phyloP scores from a whole-genome alignment of 2,329 filamentous ascomycete genomes.

The Emmonsiellopsis sp. region DNA sequence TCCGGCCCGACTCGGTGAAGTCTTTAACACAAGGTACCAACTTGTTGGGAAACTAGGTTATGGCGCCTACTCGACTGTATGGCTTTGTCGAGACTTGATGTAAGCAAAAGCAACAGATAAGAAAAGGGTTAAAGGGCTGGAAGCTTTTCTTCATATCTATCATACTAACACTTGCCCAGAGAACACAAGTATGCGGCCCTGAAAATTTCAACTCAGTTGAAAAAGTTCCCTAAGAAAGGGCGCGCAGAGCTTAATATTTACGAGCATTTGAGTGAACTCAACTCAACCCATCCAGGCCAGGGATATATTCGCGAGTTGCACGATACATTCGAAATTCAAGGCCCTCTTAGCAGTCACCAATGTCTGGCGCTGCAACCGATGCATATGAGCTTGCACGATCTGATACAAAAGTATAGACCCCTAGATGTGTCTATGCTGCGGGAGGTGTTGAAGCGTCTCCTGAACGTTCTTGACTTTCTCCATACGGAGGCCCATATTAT shows the following conservation, averaged over 20 bases:
- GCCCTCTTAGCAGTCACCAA: slow-evolving; percentile 10
- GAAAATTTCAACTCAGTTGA: slow-evolving; percentile 6
- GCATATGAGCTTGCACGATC: slow-evolving; percentile 15
- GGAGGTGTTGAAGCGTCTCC: slow-evolving; percentile 13
- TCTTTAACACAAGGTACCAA: neutral
- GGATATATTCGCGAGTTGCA: slow-evolving; percentile 13
- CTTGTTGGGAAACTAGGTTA: neutral
- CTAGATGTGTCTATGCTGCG: slow-evolving; percentile 17
- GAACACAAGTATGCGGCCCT: neutral
- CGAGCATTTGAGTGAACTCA: slow-evolving; percentile 13
- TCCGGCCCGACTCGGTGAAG: neutral
- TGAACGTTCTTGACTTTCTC: slow-evolving; percentile 21
- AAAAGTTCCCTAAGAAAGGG: slow-evolving; percentile 7
- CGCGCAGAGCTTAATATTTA: slow-evolving; percentile 7
- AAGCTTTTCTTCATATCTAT: neutral
- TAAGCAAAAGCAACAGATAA: neutral
- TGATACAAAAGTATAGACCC: slow-evolving; percentile 10
- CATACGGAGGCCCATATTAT: slow-evolving; percentile 18
- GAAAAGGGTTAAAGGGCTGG: too few relatives aligned
- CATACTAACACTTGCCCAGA: neutral
- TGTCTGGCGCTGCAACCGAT: slow-evolving; percentile 19
- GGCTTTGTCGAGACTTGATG: neutral
- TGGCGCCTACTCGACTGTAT: neutral
- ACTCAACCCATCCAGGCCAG: slow-evolving; percentile 12
- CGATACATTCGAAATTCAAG: slow-evolving; percentile 16